phyloP scores from a whole-genome alignment of 1,284 basidiomycete genomes.

The Ustilago tritici region DNA sequence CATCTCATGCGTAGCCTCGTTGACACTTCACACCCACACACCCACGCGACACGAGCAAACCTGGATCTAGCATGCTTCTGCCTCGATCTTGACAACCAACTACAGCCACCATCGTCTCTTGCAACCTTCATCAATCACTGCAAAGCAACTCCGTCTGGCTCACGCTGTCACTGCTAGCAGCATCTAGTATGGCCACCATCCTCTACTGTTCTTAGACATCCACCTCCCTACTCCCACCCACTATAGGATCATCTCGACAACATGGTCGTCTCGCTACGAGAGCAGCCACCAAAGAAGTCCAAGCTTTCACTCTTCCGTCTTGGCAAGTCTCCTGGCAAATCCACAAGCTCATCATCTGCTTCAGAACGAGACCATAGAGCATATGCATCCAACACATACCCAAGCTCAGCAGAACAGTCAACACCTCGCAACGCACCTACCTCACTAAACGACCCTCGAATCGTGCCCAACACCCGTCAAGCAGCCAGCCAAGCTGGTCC shows the following conservation, averaged over 20 bases:
- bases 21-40: not conserved
- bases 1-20: not conserved
- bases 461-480: conserved; percentile 6
- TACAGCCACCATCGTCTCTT: not conserved
- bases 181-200: not conserved
- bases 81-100: not conserved
- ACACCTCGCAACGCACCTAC: conserved; percentile 1
- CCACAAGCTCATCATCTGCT: not conserved
- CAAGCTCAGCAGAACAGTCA: not conserved
- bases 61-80: not conserved
- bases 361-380: not conserved
- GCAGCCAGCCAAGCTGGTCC: not conserved
- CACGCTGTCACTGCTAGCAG: not conserved
- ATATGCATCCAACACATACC: not conserved
- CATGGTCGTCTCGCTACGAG: conserved; percentile 34
- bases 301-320: conserved; percentile 50
- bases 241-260: not conserved
- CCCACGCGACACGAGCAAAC: not conserved
- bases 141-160: not conserved
- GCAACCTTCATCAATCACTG: not conserved
- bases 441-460: not conserved
- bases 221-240: not conserved
- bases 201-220: not conserved
- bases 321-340: conserved; percentile 22
- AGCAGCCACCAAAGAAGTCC: conserved; percentile 36